phyloP scores from a whole-genome alignment of 345 rosid species.

The Toxicodendron radicans region DNA sequence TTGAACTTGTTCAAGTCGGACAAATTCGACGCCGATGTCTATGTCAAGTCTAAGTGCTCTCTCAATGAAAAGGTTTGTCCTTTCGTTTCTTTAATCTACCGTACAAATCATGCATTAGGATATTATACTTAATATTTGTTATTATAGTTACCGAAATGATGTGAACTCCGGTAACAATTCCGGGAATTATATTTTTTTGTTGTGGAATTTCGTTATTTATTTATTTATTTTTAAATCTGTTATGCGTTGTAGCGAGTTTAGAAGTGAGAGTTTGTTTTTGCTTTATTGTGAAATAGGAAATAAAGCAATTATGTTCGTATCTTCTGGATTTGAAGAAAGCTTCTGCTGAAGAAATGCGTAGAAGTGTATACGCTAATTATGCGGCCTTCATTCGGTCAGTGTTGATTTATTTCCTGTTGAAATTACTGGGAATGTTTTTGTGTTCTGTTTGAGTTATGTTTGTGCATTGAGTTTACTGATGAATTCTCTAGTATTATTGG shows the following conservation, averaged over 20 bases:
- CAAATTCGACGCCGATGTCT: constrained; percentile 85
- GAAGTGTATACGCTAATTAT: constrained; percentile 95
- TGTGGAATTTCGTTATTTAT: background rate
- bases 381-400: constrained; percentile 91
- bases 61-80: constrained; percentile 84
- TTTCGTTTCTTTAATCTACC: background rate
- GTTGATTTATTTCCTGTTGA: background rate
- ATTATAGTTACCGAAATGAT: too few relatives aligned
- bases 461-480: background rate
- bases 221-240: background rate
- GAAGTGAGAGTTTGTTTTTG: background rate
- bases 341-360: constrained; percentile 99
- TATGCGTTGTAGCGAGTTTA: background rate
- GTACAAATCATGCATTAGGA: background rate
- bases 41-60: constrained; percentile 90
- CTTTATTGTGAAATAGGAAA: constrained; percentile 52
- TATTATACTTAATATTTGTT: too few relatives aligned
- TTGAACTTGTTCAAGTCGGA: constrained; percentile 85
- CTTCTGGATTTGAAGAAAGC: constrained; percentile 93
- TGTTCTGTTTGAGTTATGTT: background rate
- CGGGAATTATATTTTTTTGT: background rate
- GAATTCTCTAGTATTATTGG: background rate
- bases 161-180: too few relatives aligned
- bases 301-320: constrained; percentile 74
- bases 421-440: background rate